phyloP scores from a whole-genome alignment of 106 monocot species.

The Platanthera guangdongensis region DNA sequence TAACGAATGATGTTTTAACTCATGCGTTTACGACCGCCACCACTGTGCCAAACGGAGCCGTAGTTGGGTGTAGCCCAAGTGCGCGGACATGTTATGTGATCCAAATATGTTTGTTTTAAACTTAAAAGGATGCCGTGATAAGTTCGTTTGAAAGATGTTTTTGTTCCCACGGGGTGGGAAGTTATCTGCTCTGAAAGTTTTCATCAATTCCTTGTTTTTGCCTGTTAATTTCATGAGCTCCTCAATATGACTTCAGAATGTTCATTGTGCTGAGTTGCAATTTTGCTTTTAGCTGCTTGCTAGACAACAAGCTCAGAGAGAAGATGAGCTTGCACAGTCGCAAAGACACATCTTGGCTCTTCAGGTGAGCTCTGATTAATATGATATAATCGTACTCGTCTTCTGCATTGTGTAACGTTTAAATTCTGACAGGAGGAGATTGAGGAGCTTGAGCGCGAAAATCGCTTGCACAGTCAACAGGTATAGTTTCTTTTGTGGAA shows the following conservation, averaged over 20 bases:
- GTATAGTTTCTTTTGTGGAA: conserved; percentile 13
- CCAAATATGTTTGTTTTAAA: no score
- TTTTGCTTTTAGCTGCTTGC: conserved; percentile 65
- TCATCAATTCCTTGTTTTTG: background rate
- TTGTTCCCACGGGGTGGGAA: background rate
- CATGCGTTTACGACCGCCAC: no score
- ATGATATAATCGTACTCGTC: background rate
- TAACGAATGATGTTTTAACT: no score
- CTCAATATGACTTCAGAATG: background rate
- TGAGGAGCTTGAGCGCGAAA: conserved; percentile 96
- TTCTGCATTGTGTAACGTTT: background rate
- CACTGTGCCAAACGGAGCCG: no score
- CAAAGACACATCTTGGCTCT: conserved; percentile 93
- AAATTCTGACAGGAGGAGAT: conserved; percentile 69
- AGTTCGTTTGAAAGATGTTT: background rate
- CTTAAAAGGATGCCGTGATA: background rate
- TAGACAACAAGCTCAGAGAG: conserved; percentile 96
- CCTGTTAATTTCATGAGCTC: background rate
- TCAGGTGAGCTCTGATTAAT: conserved; percentile 40
- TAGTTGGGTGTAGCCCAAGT: no score
- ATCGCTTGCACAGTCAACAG: conserved; percentile 86
- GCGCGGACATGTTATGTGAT: no score
- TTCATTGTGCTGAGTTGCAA: conserved; percentile 5
- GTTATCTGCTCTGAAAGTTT: background rate
- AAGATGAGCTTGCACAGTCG: conserved; percentile 94